Percentiles rank a stretch among this genome's conserved stretches.
phyloP scores from a whole-genome alignment of 2,329 filamentous ascomycete species.

The Cercospora sp. region DNA sequence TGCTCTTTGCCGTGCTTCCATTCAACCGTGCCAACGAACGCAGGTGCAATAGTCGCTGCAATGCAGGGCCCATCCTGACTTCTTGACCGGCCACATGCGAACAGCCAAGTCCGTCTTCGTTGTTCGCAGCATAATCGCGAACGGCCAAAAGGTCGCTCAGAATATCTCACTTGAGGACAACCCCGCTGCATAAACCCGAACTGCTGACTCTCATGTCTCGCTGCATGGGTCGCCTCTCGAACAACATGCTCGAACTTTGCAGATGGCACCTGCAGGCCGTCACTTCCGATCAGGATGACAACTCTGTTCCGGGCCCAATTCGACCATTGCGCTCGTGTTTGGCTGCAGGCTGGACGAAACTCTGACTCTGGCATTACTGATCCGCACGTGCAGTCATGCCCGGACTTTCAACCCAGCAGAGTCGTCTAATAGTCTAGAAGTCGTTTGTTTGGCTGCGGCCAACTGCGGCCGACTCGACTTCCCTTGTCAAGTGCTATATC shows the following conservation, averaged over 20 bases:
- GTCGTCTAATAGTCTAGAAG: background rate
- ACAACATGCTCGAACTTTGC: background rate
- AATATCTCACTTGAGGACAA: too few species aligned
- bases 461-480: background rate
- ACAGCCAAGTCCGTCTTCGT: too few species aligned
- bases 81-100: too few species aligned
- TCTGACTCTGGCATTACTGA: background rate
- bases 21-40: too few species aligned
- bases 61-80: too few species aligned
- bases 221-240: background rate
- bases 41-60: too few species aligned
- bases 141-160: too few species aligned
- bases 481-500: background rate
- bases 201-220: background rate
- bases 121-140: too few species aligned
- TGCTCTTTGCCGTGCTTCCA: too few species aligned
- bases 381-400: background rate
- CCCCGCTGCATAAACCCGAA: too few species aligned
- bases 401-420: background rate
- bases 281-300: background rate
- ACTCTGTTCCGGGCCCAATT: background rate
- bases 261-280: background rate
- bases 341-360: background rate
- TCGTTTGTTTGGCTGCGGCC: background rate
- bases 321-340: background rate